Evolutionary conservation across 2,329 filamentous ascomycete species (phyloP).

Genomic region (Aschersonia sp.): DNA sequence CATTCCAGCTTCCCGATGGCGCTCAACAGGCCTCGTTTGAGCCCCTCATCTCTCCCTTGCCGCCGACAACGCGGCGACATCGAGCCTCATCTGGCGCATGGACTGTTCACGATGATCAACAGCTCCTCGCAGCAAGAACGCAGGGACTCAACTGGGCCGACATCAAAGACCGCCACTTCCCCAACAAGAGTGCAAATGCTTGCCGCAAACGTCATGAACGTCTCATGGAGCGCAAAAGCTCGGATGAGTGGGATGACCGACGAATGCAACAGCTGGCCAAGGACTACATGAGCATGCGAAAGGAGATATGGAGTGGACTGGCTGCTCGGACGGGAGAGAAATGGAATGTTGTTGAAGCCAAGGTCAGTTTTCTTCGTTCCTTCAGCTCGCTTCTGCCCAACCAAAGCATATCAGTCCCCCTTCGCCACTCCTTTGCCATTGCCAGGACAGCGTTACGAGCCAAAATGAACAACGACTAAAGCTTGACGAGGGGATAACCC

Average conservation of each 20-base stretch:
- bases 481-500: background rate
- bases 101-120: conserved; percentile 61
- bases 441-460: no score
- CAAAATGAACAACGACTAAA: background rate
- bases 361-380: conserved; percentile 24
- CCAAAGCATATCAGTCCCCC: background rate
- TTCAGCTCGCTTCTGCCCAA: background rate
- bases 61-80: conserved; percentile 28
- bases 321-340: conserved; percentile 66
- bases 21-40: conserved; percentile 20
- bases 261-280: conserved; percentile 62
- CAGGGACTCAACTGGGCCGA: conserved; percentile 73
- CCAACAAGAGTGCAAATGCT: conserved; percentile 64
- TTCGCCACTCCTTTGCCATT: background rate
- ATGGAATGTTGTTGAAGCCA: conserved; percentile 57
- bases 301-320: conserved; percentile 68
- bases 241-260: conserved; percentile 65
- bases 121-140: conserved; percentile 55
- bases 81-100: conserved; percentile 53
- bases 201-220: conserved; percentile 84
- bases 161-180: conserved; percentile 65
- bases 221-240: conserved; percentile 60
- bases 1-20: conserved; percentile 5
- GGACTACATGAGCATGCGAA: conserved; percentile 66
- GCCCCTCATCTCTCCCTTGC: conserved; percentile 18